Base-by-base conservation (phyloP, 371 early-diverging fungal species). In the Saksenaea vasiformis region DNA sequence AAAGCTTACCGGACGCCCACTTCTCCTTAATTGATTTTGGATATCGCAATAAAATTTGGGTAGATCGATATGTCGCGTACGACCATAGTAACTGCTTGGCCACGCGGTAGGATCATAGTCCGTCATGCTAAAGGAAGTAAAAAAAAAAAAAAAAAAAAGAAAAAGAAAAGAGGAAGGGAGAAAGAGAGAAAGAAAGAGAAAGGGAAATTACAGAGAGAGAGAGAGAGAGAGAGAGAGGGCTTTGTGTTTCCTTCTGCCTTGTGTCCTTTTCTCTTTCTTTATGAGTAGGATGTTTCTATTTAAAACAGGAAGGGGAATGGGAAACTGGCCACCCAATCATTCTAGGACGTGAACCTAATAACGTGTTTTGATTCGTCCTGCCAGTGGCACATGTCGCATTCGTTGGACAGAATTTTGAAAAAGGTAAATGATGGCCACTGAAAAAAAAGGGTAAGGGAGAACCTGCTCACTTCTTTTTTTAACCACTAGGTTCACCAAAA, bases 61-160 rank as follows among this genome's bases (percentile, higher is more conserved):
- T 26, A 70, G 56, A 56, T 70, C 70, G 10, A 70, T 60, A 37
- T 66, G 66, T 24, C 60, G 39, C 24, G 64, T 66, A 2, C 60
- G 66, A 22, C 70, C 66, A 34, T 70, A 66, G 36, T 70, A 70
- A 37, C 70, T 70, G 27, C 70, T 70, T n/a, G 70, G 70, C 70
- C 70, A 70, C 38, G 70, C 70, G 5, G 66, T 24, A 9, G 59
- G 24, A 35, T 69, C 69, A 13, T 19, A 90, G 90, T 77, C 73
- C 73, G 28, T 80, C 85, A 58, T 91, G 90, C 73, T 69, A 47
- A 19, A 34, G 28, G 43, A 38, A 28, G 37, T 37, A 14, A 38
- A 56, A 51, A 22, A 37, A 22, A 43, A 41, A 54, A 47, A 44
- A 56, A 36, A 56, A 28, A 56, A 54, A 26, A 47, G 54, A 37